These are phyloP conservation scores for Backusella morwellensis DNA, from an alignment of 192 early-diverging fungal species.

Conservation along the genomic window DNA sequence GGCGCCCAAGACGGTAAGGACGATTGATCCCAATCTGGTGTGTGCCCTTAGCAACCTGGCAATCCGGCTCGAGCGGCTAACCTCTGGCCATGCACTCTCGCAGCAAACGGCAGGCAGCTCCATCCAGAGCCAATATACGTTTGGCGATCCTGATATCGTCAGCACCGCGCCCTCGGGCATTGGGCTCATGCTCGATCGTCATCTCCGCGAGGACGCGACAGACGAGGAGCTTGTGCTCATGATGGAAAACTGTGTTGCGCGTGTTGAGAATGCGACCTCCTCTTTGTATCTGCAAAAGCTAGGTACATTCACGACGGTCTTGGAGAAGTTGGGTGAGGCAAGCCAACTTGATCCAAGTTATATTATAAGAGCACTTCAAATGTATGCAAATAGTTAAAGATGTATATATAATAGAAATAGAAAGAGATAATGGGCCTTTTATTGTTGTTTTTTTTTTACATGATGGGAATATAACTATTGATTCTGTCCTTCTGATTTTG, in stretches of 20 bases:
- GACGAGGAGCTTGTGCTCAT: conserved; percentile 50
- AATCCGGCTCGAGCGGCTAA: conserved; percentile 25
- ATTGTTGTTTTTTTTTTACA: conserved; percentile 1
- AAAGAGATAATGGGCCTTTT: neutral
- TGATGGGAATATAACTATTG: conserved; percentile 80
- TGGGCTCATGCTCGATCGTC: conserved; percentile 11
- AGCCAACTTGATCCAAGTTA: conserved; percentile 57
- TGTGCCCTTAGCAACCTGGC: conserved; percentile 24
- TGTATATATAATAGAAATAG: neutral
- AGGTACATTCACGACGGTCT: conserved; percentile 52
- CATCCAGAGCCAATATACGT: neutral
- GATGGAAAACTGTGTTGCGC: conserved; percentile 52
- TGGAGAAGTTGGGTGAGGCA: conserved; percentile 58
- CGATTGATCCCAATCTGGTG: conserved; percentile 22
- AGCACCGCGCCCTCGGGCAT: neutral
- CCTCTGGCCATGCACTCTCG: conserved; percentile 20
- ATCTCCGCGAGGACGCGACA: conserved; percentile 45
- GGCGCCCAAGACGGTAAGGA: neutral
- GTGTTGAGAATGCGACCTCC: conserved; percentile 63
- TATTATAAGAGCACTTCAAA: conserved; percentile 61
- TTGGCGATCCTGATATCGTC: neutral
- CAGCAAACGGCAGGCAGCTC: neutral
- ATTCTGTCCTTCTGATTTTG: conserved; percentile 96
- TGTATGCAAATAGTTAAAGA: conserved; percentile 43
- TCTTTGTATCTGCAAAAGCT: conserved; percentile 55